Evolutionary conservation across 1,284 basidiomycete species (phyloP), one percentile per base, ranked within the genome.

Genomic region (Athelia psychrophila): DNA sequence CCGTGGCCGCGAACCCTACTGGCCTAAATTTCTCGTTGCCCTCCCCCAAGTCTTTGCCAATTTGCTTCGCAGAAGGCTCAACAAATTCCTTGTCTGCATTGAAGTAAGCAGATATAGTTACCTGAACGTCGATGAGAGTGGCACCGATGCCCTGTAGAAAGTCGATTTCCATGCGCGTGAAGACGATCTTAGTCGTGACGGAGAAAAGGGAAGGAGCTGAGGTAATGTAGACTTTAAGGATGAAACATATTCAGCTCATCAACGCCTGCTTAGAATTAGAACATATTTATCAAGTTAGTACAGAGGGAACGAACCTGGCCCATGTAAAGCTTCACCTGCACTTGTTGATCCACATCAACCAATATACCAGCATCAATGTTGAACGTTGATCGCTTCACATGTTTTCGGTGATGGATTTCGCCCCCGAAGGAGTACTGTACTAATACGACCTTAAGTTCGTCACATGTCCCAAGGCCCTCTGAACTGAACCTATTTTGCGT

Each of bases 221-320:
- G 0, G 78, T 72, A 68, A 92, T 79, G 61, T 93, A 88, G 72
- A 93, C 93, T 0, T 83, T 76, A 0, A 91, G 91, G 54, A 93
- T 82, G 61, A 93, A 76, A 91, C 91, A 93, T 50, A 84, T 67
- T 91, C 91, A 93, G 23, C 87, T 84, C 67, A 93, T 81, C 57
- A 88, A 83, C 1, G 91, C 75, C 77, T 89, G 38, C 9, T 42
- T n/a, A 35, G 33, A 35, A 35, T n/a, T n/a, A n/a, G n/a, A n/a
- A n/a, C n/a, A n/a, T n/a, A n/a, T n/a, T 35, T 10, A 35, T 35
- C n/a, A 35, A 12, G n/a, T 35, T 35, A n/a, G 33, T n/a, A 35
- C 33, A 35, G 33, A 35, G n/a, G 16, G 49, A 33, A 33, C 24
- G 55, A 56, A 86, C 86, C 75, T 85, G 80, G 25, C 86, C 89